Evolutionary conservation across 495 filamentous ascomycete genomes (phyloP), one percentile per base, ranked within the genome.

Genomic region (Penicillium roqueforti): DNA sequence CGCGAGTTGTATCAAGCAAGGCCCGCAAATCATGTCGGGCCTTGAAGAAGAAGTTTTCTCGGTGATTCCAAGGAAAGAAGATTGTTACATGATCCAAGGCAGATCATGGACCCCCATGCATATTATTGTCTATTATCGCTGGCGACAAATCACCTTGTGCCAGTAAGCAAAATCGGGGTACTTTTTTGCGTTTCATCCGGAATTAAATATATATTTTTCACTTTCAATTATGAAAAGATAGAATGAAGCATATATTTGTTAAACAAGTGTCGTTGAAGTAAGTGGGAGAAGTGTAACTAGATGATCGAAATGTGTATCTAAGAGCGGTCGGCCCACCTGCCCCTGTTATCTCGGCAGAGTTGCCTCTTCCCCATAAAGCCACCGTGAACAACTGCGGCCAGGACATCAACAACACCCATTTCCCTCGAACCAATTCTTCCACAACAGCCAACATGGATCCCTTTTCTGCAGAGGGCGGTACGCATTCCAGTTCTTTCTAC

Each of bases 401-500:
- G 36, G 47, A 54, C 55, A 63, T 56, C 64, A 58, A 56, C 56
- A 61, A 47, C 56, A 55, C 55, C 43, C 25, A 53, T 26, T 36
- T 38, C 54, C 54, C 48, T 52, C 22, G 8, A 43, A 42, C 31
- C 39, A 37, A 48, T 50, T 45, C 36, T 37, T 54, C 53, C 51
- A 56, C 55, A 48, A 56, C 44, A 54, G 26, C 46, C 47, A 65
- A 59, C 45, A 95, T 95, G 89, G 93, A 98, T 78, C 93, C 92
- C 55, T 98, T 92, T 67, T 95, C 90, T 19, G 81, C 88, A 60
- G 93, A 97, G 77, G 91, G 90, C 77, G 85, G 85, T 87, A 71
- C 55, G 76, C 16, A 41, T 41, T 14, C 4, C 14, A 10, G 3
- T 28, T 19, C 13, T 26, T 46, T 16, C 40, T 13, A n/a, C 26